Evolutionary conservation across 768 basidiomycete species (phyloP).

Genomic region (Postia placenta): DNA sequence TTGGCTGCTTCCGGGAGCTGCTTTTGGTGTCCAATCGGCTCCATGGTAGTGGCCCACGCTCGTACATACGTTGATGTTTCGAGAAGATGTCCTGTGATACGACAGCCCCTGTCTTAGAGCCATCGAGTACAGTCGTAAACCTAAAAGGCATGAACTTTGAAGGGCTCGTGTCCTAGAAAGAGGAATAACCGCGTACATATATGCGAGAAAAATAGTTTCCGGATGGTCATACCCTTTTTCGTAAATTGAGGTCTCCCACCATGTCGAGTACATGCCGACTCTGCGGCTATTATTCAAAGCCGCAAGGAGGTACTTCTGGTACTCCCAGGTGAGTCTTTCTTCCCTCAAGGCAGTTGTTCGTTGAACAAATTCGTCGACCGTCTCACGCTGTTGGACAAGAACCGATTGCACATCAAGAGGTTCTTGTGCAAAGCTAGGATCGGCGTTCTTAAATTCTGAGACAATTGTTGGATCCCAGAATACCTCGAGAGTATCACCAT

Average conservation of each 20-base stretch:
- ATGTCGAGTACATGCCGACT: slow-evolving; percentile 46
- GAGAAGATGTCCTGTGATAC: slow-evolving; percentile 29
- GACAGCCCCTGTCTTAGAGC: slow-evolving; percentile 51
- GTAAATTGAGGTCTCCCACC: slow-evolving; percentile 54
- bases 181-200: slow-evolving; percentile 34
- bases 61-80: slow-evolving; percentile 18
- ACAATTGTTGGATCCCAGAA: slow-evolving; percentile 59
- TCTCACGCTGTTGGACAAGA: slow-evolving; percentile 39
- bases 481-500: slow-evolving; percentile 55
- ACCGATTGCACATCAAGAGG: slow-evolving; percentile 35
- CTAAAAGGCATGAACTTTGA: slow-evolving; percentile 16
- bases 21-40: not conserved
- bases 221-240: slow-evolving; percentile 42
- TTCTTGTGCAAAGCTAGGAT: slow-evolving; percentile 40
- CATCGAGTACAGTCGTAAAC: slow-evolving; percentile 53
- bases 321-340: slow-evolving; percentile 23
- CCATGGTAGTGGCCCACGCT: not conserved
- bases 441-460: slow-evolving; percentile 45
- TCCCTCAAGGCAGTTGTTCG: slow-evolving; percentile 18
- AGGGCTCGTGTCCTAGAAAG: not conserved
- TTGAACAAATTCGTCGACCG: slow-evolving; percentile 34
- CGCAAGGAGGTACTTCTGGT: slow-evolving; percentile 48
- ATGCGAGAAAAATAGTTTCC: slow-evolving; percentile 47
- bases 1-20: not conserved
- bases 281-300: slow-evolving; percentile 37